A percentile compares a stretch with the other conserved stretches of the same genome.
phyloP scores from a whole-genome alignment of 2,329 filamentous ascomycete genomes.

The Colletotrichum tropicicola region DNA sequence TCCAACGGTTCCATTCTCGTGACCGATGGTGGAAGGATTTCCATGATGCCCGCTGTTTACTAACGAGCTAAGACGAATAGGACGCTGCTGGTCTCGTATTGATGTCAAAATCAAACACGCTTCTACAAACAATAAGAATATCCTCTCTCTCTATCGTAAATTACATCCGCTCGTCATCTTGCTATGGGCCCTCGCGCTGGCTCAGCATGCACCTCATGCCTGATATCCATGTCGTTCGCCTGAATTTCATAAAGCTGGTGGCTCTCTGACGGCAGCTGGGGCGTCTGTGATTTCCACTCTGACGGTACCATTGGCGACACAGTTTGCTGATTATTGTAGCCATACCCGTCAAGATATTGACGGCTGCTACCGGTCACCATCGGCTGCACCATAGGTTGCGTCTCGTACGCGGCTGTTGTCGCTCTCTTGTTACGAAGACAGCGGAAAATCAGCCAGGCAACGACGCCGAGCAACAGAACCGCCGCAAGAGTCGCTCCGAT shows the following conservation, averaged over 20 bases:
- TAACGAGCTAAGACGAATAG: constrained; percentile 36
- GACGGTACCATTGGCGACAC: not conserved
- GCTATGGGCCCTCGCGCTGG: not conserved
- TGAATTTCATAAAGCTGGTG: not conserved
- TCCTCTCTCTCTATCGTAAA: not conserved
- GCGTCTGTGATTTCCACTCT: not conserved
- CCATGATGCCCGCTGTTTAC: constrained; percentile 63
- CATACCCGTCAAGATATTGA: not conserved
- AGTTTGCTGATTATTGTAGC: not conserved
- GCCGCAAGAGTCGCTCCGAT: not conserved
- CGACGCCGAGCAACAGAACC: not conserved
- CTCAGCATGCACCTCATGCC: not conserved
- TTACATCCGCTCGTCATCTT: not conserved
- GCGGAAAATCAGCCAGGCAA: not conserved
- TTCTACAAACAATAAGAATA: not conserved
- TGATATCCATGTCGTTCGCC: not conserved
- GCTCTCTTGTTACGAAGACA: not conserved
- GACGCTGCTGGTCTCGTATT: not conserved
- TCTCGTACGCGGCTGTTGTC: not conserved
- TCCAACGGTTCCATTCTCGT: constrained; percentile 70
- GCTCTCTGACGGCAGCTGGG: not conserved
- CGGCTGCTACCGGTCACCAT: not conserved
- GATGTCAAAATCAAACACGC: not conserved
- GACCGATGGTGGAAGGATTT: constrained; percentile 70
- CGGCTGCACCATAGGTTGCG: not conserved